These are phyloP conservation scores for Trichoderma polysporum DNA, from an alignment of 2,329 filamentous ascomycete genomes.

Conservation along the genomic window DNA sequence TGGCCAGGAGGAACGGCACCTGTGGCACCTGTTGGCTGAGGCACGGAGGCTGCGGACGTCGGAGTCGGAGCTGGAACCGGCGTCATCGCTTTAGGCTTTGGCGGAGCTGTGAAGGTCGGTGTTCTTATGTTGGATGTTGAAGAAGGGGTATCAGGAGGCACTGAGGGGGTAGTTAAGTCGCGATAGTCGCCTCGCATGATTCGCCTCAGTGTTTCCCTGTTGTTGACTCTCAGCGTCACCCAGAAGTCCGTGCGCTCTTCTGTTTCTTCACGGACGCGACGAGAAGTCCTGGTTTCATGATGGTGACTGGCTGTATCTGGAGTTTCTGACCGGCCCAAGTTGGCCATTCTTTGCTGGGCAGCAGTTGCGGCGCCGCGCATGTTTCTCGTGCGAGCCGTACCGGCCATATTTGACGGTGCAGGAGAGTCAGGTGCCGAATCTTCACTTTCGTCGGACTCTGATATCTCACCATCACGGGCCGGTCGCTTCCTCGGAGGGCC, in stretches of 20 bases:
- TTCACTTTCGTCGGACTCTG: slow-evolving; percentile 89
- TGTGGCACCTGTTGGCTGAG: slow-evolving; percentile 36
- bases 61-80: slow-evolving; percentile 36
- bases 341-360: slow-evolving; percentile 84
- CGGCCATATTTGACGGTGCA: slow-evolving; percentile 68
- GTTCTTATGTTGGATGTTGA: slow-evolving; percentile 33
- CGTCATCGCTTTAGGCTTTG: slow-evolving; percentile 39
- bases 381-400: slow-evolving; percentile 80
- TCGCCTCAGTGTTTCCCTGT: slow-evolving; percentile 68
- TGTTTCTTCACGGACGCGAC: slow-evolving; percentile 72
- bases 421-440: slow-evolving; percentile 87
- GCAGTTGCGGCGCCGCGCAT: slow-evolving; percentile 86
- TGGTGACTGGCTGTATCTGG: slow-evolving; percentile 72
- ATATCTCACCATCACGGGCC: slow-evolving; percentile 64
- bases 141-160: slow-evolving; percentile 36
- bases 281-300: slow-evolving; percentile 70
- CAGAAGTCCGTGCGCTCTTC: slow-evolving; percentile 69
- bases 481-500: slow-evolving; percentile 59
- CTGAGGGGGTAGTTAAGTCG: slow-evolving; percentile 37
- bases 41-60: slow-evolving; percentile 28
- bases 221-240: slow-evolving; percentile 71
- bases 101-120: slow-evolving; percentile 32
- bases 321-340: slow-evolving; percentile 80
- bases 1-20: slow-evolving; percentile 51
- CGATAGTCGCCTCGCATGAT: slow-evolving; percentile 56